phyloP scores from a whole-genome alignment of 257 asterid genomes.

The Anisodus acutangulus region DNA sequence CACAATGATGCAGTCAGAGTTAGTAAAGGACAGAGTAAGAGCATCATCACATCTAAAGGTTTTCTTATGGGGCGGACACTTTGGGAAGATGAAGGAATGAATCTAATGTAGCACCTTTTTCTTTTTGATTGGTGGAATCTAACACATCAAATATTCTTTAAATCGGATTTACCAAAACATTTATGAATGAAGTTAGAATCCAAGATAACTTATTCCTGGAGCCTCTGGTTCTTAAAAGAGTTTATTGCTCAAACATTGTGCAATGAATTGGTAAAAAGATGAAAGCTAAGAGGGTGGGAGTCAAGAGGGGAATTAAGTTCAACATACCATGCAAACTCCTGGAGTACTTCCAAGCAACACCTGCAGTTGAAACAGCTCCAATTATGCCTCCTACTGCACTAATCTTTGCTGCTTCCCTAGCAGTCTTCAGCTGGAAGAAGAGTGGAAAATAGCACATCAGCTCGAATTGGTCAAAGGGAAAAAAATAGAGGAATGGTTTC shows the following conservation, averaged over 20 bases:
- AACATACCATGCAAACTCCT: constrained; percentile 81
- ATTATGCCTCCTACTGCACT: constrained; percentile 73
- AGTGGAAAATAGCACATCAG: background rate
- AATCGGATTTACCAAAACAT: background rate
- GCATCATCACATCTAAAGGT: background rate
- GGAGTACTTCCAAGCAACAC: constrained; percentile 80
- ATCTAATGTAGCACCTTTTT: background rate
- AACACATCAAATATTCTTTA: background rate
- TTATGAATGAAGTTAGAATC: background rate
- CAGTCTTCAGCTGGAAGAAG: constrained; percentile 76
- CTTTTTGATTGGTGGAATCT: background rate
- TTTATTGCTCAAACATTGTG: background rate
- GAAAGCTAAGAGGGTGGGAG: background rate
- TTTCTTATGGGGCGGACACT: background rate
- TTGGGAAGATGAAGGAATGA: background rate
- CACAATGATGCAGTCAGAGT: background rate
- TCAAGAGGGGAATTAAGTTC: background rate
- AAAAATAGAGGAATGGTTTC: background rate
- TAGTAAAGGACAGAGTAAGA: background rate
- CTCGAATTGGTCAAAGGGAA: background rate
- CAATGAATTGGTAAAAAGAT: background rate
- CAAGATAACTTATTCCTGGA: background rate
- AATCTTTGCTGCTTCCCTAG: constrained; percentile 69
- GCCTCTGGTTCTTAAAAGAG: background rate
- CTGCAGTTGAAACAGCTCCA: constrained; percentile 84